Conservation (phyloP, 140 eudicot genomes). For the Cichorium intybus region DNA sequence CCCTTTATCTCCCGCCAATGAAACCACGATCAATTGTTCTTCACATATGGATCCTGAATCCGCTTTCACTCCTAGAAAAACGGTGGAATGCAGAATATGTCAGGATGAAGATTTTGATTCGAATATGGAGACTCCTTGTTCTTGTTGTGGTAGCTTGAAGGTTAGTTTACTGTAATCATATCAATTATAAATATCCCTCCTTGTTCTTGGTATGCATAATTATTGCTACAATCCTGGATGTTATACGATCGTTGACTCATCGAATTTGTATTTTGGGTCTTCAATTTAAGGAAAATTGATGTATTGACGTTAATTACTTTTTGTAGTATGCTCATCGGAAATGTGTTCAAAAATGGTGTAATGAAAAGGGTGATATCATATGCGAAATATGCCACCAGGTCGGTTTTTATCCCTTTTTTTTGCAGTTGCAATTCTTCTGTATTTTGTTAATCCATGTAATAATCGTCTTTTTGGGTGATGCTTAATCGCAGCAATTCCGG, state of each 20-base stretch:
- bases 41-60: constrained; percentile 26
- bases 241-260: background rate
- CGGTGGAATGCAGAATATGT: constrained; percentile 90
- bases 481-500: constrained; percentile 60
- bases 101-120: constrained; percentile 84
- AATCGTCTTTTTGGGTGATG: constrained; percentile 3
- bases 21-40: constrained; percentile 28
- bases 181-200: background rate
- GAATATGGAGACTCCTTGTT: constrained; percentile 91
- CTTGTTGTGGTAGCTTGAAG: constrained; percentile 97
- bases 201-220: background rate
- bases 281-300: background rate
- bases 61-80: constrained; percentile 43
- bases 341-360: constrained; percentile 98
- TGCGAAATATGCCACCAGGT: constrained; percentile 99
- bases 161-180: constrained; percentile 32
- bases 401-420: background rate
- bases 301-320: constrained; percentile 12
- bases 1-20: constrained; percentile 18
- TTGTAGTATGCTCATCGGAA: constrained; percentile 96
- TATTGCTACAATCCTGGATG: background rate
- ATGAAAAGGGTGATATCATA: constrained; percentile 81
- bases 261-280: background rate
- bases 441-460: background rate
- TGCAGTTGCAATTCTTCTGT: background rate